Conservation (phyloP, 73 alveolate genomes). For the Paramecium caudatum region DNA sequence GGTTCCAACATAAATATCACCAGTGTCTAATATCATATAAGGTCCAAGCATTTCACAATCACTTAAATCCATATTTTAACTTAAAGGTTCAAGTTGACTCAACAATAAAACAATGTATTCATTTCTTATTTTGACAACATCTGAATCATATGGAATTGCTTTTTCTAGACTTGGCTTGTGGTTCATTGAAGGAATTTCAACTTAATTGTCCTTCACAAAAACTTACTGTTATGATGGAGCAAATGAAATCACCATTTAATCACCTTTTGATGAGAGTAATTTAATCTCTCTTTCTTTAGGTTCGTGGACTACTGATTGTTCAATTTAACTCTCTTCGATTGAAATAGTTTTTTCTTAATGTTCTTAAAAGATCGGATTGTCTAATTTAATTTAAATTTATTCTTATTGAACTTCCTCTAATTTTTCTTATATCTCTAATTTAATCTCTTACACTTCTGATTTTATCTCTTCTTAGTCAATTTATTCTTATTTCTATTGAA, state of each 20-base stretch:
- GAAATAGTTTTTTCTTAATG: constrained; percentile 14
- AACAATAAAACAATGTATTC: constrained; percentile 31
- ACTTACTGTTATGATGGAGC: constrained; percentile 49
- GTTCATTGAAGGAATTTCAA: neutral
- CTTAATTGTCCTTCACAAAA: neutral
- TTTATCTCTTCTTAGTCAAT: neutral
- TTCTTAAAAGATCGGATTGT: neutral
- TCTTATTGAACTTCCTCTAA: neutral
- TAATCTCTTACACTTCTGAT: neutral
- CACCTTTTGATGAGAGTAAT: constrained; percentile 57
- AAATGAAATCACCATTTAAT: constrained; percentile 28
- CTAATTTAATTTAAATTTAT: neutral
- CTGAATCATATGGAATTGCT: constrained; percentile 14
- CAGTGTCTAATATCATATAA: neutral
- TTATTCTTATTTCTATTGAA: neutral
- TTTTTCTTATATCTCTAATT: neutral
- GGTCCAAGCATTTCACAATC: constrained; percentile 37
- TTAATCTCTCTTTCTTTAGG: neutral
- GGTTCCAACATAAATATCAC: constrained; percentile 73
- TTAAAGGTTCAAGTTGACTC: neutral
- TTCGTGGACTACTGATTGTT: neutral
- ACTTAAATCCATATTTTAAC: neutral
- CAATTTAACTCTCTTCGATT: neutral
- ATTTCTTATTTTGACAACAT: neutral
- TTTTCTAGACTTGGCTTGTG: constrained; percentile 38